These are phyloP conservation scores for Penicillium sp. DNA, from an alignment of 2,329 filamentous ascomycete species.

Conservation along the genomic window DNA sequence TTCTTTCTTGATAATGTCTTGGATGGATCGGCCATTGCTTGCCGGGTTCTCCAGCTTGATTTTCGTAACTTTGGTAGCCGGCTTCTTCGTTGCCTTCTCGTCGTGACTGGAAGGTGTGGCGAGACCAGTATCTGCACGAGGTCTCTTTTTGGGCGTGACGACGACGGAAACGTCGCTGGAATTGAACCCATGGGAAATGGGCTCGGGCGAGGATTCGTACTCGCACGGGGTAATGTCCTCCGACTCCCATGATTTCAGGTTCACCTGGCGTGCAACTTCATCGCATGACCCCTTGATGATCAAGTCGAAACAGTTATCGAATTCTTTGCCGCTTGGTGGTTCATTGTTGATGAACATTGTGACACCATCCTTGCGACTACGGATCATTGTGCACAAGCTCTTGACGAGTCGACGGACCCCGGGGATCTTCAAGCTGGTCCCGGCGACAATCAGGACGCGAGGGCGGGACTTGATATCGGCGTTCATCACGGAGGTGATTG, in stretches of 20 bases:
- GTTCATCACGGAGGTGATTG: constrained; percentile 86
- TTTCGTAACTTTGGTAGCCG: constrained; percentile 1
- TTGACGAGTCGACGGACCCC: constrained; percentile 86
- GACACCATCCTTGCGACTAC: constrained; percentile 73
- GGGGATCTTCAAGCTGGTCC: constrained; percentile 92
- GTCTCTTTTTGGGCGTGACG: constrained; percentile 42
- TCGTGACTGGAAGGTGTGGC: constrained; percentile 47
- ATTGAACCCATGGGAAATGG: constrained; percentile 5
- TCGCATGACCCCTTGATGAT: constrained; percentile 86
- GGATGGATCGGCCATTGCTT: constrained; percentile 31
- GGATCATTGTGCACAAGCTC: constrained; percentile 85
- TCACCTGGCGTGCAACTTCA: constrained; percentile 73
- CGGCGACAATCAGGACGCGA: constrained; percentile 90
- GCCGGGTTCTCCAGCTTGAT: constrained; percentile 29
- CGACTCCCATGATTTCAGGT: constrained; percentile 55
- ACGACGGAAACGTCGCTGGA: constrained; percentile 37
- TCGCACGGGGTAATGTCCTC: constrained; percentile 43
- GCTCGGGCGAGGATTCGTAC: constrained; percentile 37
- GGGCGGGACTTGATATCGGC: constrained; percentile 82
- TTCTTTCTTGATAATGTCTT: constrained; percentile 27
- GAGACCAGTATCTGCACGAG: constrained; percentile 35
- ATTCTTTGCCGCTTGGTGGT: constrained; percentile 74
- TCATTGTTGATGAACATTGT: constrained; percentile 95
- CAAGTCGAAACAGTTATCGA: constrained; percentile 91
- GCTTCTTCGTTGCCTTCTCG: constrained; percentile 31